Base-by-base conservation (phyloP, 371 early-diverging fungal species). In the Rhizopus stolonifer region DNA sequence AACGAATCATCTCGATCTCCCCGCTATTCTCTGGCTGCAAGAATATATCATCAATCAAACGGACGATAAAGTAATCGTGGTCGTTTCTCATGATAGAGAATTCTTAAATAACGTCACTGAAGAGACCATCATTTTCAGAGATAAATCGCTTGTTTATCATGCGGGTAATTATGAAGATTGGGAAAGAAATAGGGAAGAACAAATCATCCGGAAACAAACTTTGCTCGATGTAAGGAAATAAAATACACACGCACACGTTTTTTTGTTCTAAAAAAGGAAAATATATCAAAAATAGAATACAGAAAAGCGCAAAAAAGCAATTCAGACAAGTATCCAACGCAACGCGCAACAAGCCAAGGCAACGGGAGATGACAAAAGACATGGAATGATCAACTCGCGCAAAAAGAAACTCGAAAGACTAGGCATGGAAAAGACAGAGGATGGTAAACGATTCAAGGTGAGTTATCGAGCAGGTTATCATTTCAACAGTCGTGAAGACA, bases 11-110 rank as follows among this genome's bases (percentile, higher is more conserved):
- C 74, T 92, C 63, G 92, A 92, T 61, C 54, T 93, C 14, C 87
- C 87, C 13, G 87, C 91, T 21, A 88, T 87, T 34, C 58, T 86
- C 10, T 93, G 92, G 92, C 72, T 93, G 2, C 83, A 85, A 60
- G 71, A 79, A 26, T 91, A 92, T 50, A 52, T 92, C 5, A 65
- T 79, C 9, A 64, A 77, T 19, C 65, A 77, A 8, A 72, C 82
- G 2, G 68, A 56, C 2, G 78, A 77, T 44, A 74, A 76, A 38
- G 88, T 86, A 0, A 57, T 91, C 11, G 82, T 93, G 1, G 61
- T 88, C 21, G 88, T 93, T 19, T 90, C 91, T 14, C 93, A 93
- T 67, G 91, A 93, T 54, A 84, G 90, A 33, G 72, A 68, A 40
- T 91, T 93, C 49, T 70, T 93, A 52, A 82, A 89, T 49, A 63